A percentile compares a stretch with the other conserved stretches of the same genome.
phyloP scores from a whole-genome alignment of 2,329 filamentous ascomycete genomes.

The Fusarium sp. region DNA sequence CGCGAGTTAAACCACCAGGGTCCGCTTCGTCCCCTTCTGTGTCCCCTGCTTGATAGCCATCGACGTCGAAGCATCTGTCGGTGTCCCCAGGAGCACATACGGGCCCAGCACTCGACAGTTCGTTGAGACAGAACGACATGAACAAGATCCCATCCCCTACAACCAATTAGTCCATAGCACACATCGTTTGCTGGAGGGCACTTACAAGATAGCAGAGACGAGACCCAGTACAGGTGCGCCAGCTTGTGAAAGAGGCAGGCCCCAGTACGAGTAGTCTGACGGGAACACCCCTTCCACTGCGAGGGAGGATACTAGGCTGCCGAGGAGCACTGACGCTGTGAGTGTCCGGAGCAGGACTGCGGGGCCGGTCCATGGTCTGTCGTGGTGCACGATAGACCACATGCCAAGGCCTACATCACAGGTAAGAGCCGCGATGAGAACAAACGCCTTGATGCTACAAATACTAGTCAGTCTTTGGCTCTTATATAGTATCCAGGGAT shows the following conservation, averaged over 20 bases:
- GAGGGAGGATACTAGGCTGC: conserved; percentile 50
- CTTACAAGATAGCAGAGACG: conserved; percentile 51
- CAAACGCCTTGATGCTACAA: conserved; percentile 41
- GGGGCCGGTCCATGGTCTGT: conserved; percentile 47
- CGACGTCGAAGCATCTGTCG: conserved; percentile 26
- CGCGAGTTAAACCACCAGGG: conserved; percentile 35
- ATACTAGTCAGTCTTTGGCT: conserved; percentile 1
- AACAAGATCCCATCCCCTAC: conserved; percentile 39
- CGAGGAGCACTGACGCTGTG: conserved; percentile 49
- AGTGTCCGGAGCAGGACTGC: conserved; percentile 47
- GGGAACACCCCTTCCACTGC: conserved; percentile 52
- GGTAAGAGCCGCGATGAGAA: conserved; percentile 47
- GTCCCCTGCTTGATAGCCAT: conserved; percentile 16
- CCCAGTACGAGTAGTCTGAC: conserved; percentile 51
- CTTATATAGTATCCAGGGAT: neutral
- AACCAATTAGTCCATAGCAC: conserved; percentile 9
- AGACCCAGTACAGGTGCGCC: conserved; percentile 50
- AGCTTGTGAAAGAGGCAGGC: conserved; percentile 43
- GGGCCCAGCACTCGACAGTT: conserved; percentile 35
- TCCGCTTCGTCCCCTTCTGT: conserved; percentile 23
- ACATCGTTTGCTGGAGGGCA: neutral
- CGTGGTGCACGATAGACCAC: conserved; percentile 47
- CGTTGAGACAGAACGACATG: conserved; percentile 38
- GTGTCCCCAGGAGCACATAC: conserved; percentile 36
- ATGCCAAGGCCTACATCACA: conserved; percentile 52